These are phyloP conservation scores for Cucumis cinereus DNA, from an alignment of 306 rosid genomes.

Conservation along the genomic window DNA sequence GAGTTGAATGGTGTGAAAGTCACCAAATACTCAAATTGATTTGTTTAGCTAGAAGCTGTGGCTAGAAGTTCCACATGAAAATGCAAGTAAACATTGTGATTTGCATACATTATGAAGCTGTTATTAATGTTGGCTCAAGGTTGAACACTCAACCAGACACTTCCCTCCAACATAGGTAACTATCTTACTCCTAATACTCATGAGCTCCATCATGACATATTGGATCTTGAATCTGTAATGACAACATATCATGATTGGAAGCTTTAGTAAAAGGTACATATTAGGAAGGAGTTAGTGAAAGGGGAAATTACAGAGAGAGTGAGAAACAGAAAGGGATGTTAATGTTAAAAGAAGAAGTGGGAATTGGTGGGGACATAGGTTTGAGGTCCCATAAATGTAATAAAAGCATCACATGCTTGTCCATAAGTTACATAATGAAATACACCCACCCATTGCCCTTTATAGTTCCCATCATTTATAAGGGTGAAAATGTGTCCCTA, in stretches of 20 bases:
- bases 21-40: neutral
- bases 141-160: neutral
- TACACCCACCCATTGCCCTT: conserved; percentile 8
- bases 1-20: neutral
- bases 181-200: neutral
- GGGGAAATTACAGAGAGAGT: neutral
- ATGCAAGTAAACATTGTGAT: neutral
- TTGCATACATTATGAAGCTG: neutral
- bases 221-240: neutral
- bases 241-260: neutral
- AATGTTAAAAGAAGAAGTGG: neutral
- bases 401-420: conserved; percentile 9
- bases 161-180: neutral
- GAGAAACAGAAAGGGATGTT: neutral
- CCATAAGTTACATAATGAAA: conserved; percentile 9
- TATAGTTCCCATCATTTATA: conserved; percentile 6
- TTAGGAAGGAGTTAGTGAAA: neutral
- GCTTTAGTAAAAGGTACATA: neutral
- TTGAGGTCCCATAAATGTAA: neutral
- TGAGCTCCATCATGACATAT: neutral
- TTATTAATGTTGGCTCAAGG: neutral
- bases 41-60: neutral
- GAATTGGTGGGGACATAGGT: neutral
- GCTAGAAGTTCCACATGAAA: neutral
- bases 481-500: conserved; percentile 4